These are phyloP conservation scores for Aspergillus pseudoglaucus DNA, from an alignment of 2,329 filamentous ascomycete species.

Conservation along the genomic window DNA sequence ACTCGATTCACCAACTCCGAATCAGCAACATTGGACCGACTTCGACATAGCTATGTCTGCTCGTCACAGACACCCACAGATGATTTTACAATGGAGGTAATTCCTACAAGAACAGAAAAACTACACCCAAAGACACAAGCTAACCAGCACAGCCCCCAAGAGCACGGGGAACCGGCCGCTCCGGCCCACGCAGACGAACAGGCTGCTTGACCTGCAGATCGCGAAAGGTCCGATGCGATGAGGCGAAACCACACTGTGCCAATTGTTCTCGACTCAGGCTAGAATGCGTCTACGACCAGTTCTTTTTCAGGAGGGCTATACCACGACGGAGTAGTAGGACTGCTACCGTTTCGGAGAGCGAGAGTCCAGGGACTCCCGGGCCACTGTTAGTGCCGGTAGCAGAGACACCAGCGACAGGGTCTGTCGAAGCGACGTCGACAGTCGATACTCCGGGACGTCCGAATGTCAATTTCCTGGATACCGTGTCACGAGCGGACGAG, in stretches of 20 bases:
- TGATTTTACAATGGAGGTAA: slow-evolving; percentile 16
- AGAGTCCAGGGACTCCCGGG: not conserved
- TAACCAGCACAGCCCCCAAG: slow-evolving; percentile 14
- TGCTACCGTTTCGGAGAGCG: not conserved
- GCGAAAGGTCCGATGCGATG: slow-evolving; percentile 32
- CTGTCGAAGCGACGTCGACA: not conserved
- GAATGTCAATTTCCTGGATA: slow-evolving; percentile 22
- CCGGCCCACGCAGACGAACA: slow-evolving; percentile 28
- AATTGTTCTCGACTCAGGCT: slow-evolving; percentile 29
- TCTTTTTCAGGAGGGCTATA: slow-evolving; percentile 1
- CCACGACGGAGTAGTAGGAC: slow-evolving; percentile 1
- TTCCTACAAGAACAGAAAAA: not conserved
- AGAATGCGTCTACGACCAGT: slow-evolving; percentile 21
- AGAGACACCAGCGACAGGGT: not conserved
- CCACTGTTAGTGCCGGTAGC: not conserved
- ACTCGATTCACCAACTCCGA: not conserved
- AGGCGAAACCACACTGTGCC: slow-evolving; percentile 27
- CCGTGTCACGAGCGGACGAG: slow-evolving; percentile 21
- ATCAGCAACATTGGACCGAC: not conserved
- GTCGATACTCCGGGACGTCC: slow-evolving; percentile 9
- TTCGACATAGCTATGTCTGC: not conserved
- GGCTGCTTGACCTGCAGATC: slow-evolving; percentile 31
- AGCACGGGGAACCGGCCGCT: slow-evolving; percentile 28
- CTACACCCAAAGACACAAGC: slow-evolving; percentile 9
- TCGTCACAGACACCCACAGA: not conserved